A percentile compares a stretch with the other conserved stretches of the same genome.
phyloP scores from a whole-genome alignment of 2,329 filamentous ascomycete genomes.

The Knufia petricola region DNA sequence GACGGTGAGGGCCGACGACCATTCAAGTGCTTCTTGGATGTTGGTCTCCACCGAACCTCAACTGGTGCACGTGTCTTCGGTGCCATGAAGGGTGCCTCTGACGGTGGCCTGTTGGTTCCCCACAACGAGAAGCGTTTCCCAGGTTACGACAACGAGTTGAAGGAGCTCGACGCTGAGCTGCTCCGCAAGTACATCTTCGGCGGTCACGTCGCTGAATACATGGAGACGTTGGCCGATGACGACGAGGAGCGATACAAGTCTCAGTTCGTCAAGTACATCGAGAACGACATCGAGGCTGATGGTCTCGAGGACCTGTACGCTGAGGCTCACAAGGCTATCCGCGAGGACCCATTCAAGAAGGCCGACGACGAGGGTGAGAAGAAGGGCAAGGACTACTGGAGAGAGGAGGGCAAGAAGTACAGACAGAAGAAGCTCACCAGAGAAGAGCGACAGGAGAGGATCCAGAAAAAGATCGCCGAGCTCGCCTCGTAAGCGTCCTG shows the following conservation, averaged over 20 bases:
- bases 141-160: slow-evolving; percentile 90
- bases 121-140: slow-evolving; percentile 99
- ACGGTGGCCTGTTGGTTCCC: slow-evolving; percentile 92
- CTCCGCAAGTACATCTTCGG: slow-evolving; percentile 99
- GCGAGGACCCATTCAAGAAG: slow-evolving; percentile 98
- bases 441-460: slow-evolving; percentile 70
- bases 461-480: slow-evolving; percentile 86
- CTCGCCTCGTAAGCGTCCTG: slow-evolving; percentile 41
- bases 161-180: slow-evolving; percentile 95
- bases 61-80: slow-evolving; percentile 98
- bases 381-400: slow-evolving; percentile 97
- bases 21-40: slow-evolving; percentile 98
- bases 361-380: slow-evolving; percentile 61
- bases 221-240: slow-evolving; percentile 98
- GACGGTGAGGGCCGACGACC: slow-evolving; percentile 83
- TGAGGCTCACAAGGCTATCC: slow-evolving; percentile 92
- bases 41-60: slow-evolving; percentile 92
- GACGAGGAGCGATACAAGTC: slow-evolving; percentile 99
- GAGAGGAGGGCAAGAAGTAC: slow-evolving; percentile 90
- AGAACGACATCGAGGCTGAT: slow-evolving; percentile 92
- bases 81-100: slow-evolving; percentile 98
- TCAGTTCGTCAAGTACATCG: slow-evolving; percentile 97
- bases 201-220: slow-evolving; percentile 99
- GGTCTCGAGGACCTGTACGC: slow-evolving; percentile 93
- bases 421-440: slow-evolving; percentile 65